Base-by-base conservation (phyloP, 1,284 basidiomycete species). In the Schizophyllum commune region DNA sequence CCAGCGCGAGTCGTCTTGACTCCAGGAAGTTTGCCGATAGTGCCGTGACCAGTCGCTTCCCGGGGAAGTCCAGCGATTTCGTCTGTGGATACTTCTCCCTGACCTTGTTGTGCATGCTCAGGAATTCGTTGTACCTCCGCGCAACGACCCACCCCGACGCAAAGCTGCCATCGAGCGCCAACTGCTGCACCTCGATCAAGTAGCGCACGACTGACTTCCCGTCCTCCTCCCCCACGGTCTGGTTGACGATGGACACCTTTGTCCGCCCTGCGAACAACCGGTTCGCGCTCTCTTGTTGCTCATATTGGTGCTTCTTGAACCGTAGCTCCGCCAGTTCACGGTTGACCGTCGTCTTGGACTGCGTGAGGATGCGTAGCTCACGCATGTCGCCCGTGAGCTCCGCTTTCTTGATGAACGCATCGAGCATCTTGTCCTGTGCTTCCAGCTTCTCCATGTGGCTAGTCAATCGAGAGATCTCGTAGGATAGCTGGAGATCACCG, bases 51-150 rank as follows among this genome's bases (percentile, higher is more conserved):
- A 97, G 79, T n/a, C 88, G 84, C 73, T 97, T 97, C 0, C 92
- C 90, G 1, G 95, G 95, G 66, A 98, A 91, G 64, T 96, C 94
- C 58, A 96, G 74, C 61, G 79, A 80, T 62, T 84, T 80, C 21
- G 92, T 87, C 7, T 83, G 68, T 1, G 75, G 73, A 69, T 91
- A 89, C 58, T 84, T 83, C 58, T 95, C 92, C 62, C 86, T 85
- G 56, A 99, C 75, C 61, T 87, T 85, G 66, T 87, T 89, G 71
- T 98, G 92, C 80, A 98, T 87, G 59, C 83, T 86, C 68, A 90
- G 83, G 72, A 99, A 99, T 71, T 98, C 96, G 71, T 94, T 97
- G 72, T 97, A 99, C 63, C 96, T 79, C 65, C 95, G 79, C 4
- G 92, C 88, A 2, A 98, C 89, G 27, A 94, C 88, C 96, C 96